Conservation (phyloP, 2,329 filamentous ascomycete species). For the Nannizziopsis arthrosporioides region DNA sequence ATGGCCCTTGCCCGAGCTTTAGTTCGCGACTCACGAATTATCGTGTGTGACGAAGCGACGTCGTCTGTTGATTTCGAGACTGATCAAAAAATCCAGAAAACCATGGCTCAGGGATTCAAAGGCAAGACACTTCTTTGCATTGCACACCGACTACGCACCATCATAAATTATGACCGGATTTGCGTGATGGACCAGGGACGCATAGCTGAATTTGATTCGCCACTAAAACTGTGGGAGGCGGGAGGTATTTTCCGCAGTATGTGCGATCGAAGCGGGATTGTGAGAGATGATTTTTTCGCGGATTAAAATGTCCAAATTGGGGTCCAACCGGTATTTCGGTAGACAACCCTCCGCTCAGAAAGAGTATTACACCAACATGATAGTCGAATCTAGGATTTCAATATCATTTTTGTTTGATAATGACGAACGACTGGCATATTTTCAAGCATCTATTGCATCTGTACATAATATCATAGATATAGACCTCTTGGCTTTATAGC, state of each 20-base stretch:
- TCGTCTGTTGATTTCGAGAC: conserved; percentile 91
- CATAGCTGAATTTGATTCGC: conserved; percentile 78
- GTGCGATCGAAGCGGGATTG: conserved; percentile 78
- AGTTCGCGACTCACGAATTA: conserved; percentile 77
- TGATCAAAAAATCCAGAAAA: conserved; percentile 85
- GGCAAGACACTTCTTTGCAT: conserved; percentile 87
- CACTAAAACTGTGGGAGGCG: conserved; percentile 58
- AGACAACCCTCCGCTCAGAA: too few relatives aligned
- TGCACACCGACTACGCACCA: conserved; percentile 81
- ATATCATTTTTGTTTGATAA: too few relatives aligned
- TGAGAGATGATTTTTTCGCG: conserved; percentile 29
- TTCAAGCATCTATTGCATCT: too few relatives aligned
- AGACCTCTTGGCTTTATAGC: too few relatives aligned
- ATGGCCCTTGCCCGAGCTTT: conserved; percentile 89
- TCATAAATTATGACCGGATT: conserved; percentile 88
- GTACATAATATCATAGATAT: too few relatives aligned
- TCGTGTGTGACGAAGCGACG: conserved; percentile 94
- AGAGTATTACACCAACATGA: too few relatives aligned
- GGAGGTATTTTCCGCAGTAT: conserved; percentile 76
- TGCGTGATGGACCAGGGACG: conserved; percentile 86
- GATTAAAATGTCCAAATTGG: neutral
- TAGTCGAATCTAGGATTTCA: too few relatives aligned
- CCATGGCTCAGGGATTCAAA: conserved; percentile 72
- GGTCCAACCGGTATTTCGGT: neutral
- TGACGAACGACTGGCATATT: too few relatives aligned